phyloP scores from a whole-genome alignment of 2,329 filamentous ascomycete genomes.

The Neofusicoccum sp. region DNA sequence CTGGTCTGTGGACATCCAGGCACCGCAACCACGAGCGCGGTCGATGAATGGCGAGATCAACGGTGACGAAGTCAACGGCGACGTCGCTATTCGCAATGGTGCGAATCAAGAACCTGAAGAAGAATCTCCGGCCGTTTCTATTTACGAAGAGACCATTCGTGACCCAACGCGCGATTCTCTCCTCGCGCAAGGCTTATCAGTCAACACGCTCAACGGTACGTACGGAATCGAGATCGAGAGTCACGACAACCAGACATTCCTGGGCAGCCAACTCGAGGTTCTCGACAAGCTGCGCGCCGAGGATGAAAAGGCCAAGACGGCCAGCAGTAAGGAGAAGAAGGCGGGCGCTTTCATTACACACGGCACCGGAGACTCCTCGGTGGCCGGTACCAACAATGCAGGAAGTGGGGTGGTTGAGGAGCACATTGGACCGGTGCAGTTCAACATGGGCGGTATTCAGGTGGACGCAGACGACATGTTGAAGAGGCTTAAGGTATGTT shows the following conservation, averaged over 20 bases:
- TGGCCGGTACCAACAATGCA: conserved; percentile 3
- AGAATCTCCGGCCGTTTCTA: conserved; percentile 61
- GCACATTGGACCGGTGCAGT: conserved; percentile 91
- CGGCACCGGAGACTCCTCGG: conserved; percentile 2
- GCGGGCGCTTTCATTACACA: conserved; percentile 23
- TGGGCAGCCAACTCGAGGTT: conserved; percentile 70
- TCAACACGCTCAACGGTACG: conserved; percentile 42
- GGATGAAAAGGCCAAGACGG: conserved; percentile 56
- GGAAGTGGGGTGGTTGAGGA: conserved; percentile 41
- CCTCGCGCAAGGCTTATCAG: conserved; percentile 49
- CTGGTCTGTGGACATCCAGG: conserved; percentile 81
- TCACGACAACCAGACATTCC: conserved; percentile 75
- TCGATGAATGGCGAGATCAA: conserved; percentile 23
- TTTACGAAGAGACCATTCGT: conserved; percentile 77
- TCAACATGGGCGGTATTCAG: conserved; percentile 97
- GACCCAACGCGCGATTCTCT: conserved; percentile 67
- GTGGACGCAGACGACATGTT: conserved; percentile 94
- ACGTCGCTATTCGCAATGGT: conserved; percentile 18
- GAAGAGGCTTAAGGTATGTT: conserved; percentile 72
- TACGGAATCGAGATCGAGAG: conserved; percentile 61
- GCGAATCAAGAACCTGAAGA: conserved; percentile 23
- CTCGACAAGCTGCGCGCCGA: conserved; percentile 65
- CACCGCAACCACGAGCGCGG: conserved; percentile 22
- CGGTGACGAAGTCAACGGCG: conserved; percentile 21
- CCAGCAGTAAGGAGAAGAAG: conserved; percentile 40